Evolutionary conservation across 306 rosid species (phyloP), one percentile per base, ranked within the genome.

Genomic region (Psophocarpus tetragonolobus): DNA sequence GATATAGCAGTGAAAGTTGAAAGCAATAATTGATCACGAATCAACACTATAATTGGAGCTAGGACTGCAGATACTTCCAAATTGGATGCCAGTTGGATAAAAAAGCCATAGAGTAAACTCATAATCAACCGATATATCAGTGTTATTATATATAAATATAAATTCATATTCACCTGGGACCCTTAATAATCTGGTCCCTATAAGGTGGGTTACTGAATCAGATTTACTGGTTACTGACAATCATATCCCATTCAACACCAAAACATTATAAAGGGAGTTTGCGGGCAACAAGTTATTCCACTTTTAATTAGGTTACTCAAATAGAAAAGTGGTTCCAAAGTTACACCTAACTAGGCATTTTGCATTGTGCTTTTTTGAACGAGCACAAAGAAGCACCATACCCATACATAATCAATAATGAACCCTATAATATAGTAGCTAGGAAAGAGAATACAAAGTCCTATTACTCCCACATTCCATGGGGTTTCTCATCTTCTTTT

Each of bases 171-270:
- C 32, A 32, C 8, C 9, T 76, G 81, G 81, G 81, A 68, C 77
- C 73, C 48, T 15, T 6, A 17, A 10, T 20, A 71, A 81, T 33
- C 12, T 48, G 17, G 75, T 32, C 78, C 84, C 3, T 35, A 21
- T 38, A 80, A 69, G 47, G 75, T 84, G 87, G 74, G 27, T 64
- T 74, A 26, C 70, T 29, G 64, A 21, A 9, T 45, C 18, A 41
- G 58, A n/a, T 74, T 24, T 30, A 36, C 3, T 53, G 56, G 30
- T 32, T 14, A 51, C 13, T 17, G 36, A 50, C 39, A 62, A 17
- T 53, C 1, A 63, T 75, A 74, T 53, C 1, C 69, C 78, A 74
- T 71, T 51, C 61, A 68, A 38, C 48, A 42, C 33, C 54, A 72
- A 56, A 77, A 56, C 4, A 71, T 72, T 20, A 38, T 20, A 26